Conservation (phyloP, 768 basidiomycete genomes). For the Leccinum longicurvipes region DNA sequence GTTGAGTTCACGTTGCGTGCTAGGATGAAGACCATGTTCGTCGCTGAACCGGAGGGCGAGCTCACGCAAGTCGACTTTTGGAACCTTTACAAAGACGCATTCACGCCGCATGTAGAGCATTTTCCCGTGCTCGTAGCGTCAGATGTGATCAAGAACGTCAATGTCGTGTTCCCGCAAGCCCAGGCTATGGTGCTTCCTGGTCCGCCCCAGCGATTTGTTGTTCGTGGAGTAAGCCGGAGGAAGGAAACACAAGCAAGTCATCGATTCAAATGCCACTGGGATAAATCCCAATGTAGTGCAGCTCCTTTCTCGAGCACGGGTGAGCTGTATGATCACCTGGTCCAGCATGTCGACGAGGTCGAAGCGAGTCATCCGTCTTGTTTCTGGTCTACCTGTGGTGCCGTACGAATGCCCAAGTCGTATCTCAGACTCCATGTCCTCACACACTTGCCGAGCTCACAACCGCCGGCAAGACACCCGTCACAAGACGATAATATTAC, state of each 20-base stretch:
- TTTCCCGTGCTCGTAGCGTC: slow-evolving; percentile 74
- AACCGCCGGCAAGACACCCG: slow-evolving; percentile 55
- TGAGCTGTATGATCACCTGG: slow-evolving; percentile 73
- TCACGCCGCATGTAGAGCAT: slow-evolving; percentile 55
- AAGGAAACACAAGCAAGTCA: slow-evolving; percentile 57
- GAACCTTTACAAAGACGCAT: slow-evolving; percentile 87
- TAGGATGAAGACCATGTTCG: slow-evolving; percentile 93
- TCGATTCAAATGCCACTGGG: slow-evolving; percentile 77
- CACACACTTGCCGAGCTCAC: slow-evolving; percentile 68
- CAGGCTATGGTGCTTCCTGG: slow-evolving; percentile 83
- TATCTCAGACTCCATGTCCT: slow-evolving; percentile 65
- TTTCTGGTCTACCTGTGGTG: slow-evolving; percentile 69
- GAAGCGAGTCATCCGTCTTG: slow-evolving; percentile 53
- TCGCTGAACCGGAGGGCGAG: slow-evolving; percentile 70
- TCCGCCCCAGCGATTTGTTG: slow-evolving; percentile 74
- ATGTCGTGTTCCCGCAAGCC: slow-evolving; percentile 77
- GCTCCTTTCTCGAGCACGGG: slow-evolving; percentile 48
- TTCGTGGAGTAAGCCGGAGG: slow-evolving; percentile 76
- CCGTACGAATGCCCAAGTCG: slow-evolving; percentile 42
- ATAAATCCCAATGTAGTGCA: slow-evolving; percentile 52
- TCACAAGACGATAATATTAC: slow-evolving; percentile 75
- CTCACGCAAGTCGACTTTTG: slow-evolving; percentile 95
- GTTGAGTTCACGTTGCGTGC: slow-evolving; percentile 10
- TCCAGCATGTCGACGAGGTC: slow-evolving; percentile 49
- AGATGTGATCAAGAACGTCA: slow-evolving; percentile 94